These are phyloP conservation scores for Pascua sp. DNA, from an alignment of 1,284 basidiomycete species.

Conservation along the genomic window DNA sequence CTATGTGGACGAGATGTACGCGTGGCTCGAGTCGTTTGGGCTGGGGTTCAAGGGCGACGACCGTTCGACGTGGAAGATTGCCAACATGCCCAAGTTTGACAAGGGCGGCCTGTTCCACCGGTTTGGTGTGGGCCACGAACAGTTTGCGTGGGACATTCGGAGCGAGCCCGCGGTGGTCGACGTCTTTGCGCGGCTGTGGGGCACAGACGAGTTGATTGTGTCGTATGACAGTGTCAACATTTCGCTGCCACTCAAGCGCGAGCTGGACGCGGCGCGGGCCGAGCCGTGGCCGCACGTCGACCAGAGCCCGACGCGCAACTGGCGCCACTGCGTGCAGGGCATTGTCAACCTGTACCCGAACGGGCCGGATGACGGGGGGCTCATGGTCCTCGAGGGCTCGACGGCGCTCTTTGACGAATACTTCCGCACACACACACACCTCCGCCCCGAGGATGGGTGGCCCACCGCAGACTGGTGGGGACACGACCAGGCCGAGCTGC, in stretches of 20 bases:
- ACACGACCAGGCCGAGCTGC: slow-evolving; percentile 31
- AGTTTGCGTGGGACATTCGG: slow-evolving; percentile 49
- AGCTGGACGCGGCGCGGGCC: slow-evolving; percentile 19
- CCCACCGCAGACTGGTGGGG: slow-evolving; percentile 37
- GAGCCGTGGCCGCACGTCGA: slow-evolving; percentile 48
- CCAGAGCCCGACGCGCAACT: slow-evolving; percentile 42
- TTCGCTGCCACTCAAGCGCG: slow-evolving; percentile 38
- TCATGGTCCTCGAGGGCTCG: slow-evolving; percentile 48
- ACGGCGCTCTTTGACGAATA: slow-evolving; percentile 42
- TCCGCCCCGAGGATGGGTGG: slow-evolving; percentile 42
- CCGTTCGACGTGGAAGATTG: slow-evolving; percentile 40
- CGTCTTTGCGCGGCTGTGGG: slow-evolving; percentile 46
- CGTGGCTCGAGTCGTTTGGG: slow-evolving; percentile 43
- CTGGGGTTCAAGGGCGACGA: slow-evolving; percentile 48
- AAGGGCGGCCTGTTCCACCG: slow-evolving; percentile 41
- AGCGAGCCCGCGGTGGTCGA: slow-evolving; percentile 42
- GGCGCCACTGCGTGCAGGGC: slow-evolving; percentile 50
- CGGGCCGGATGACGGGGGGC: slow-evolving; percentile 50
- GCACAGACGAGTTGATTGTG: slow-evolving; percentile 47
- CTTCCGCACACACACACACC: slow-evolving; percentile 39
- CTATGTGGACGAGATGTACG: slow-evolving; percentile 41
- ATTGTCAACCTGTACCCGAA: slow-evolving; percentile 48
- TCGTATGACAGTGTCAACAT: slow-evolving; percentile 46
- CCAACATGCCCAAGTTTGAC: slow-evolving; percentile 41
- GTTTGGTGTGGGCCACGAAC: slow-evolving; percentile 44